Evolutionary conservation across 345 rosid species (phyloP).

Genomic region (Microcos paniculata): DNA sequence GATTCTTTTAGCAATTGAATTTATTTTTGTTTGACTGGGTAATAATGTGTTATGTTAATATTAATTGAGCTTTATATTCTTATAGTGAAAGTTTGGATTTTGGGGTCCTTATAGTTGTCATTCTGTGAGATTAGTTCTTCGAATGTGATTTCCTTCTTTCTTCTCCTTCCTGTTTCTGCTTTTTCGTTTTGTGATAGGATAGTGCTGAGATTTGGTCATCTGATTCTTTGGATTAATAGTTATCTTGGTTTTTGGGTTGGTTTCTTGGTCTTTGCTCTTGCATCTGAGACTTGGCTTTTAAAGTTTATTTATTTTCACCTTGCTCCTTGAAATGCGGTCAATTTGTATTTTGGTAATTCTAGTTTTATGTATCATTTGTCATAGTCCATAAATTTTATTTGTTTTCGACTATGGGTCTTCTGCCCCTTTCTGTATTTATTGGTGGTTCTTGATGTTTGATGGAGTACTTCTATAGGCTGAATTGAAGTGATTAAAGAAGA

Average conservation of each 20-base stretch:
- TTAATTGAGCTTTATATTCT: not conserved
- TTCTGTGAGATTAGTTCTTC: not conserved
- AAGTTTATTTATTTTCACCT: not conserved
- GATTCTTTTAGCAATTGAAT: not conserved
- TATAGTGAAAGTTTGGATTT: not conserved
- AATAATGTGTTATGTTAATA: not conserved
- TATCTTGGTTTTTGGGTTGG: not conserved
- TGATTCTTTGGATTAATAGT: not conserved
- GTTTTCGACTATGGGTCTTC: not conserved
- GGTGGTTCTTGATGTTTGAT: not conserved
- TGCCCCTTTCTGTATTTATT: not conserved
- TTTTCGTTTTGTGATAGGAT: not conserved
- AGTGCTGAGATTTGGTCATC: not conserved
- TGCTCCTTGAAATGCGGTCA: not conserved
- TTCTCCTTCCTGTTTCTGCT: not conserved
- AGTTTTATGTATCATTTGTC: not conserved
- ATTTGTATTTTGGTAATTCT: not conserved
- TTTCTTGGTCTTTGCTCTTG: not conserved
- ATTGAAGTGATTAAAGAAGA: not conserved
- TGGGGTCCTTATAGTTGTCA: too few species aligned
- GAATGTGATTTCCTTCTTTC: not conserved
- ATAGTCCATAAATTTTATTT: not conserved
- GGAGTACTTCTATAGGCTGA: not conserved
- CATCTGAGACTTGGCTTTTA: not conserved
- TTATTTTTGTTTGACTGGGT: not conserved